These are phyloP conservation scores for Solioccasus polychromus DNA, from an alignment of 768 basidiomycete genomes.

Conservation along the genomic window DNA sequence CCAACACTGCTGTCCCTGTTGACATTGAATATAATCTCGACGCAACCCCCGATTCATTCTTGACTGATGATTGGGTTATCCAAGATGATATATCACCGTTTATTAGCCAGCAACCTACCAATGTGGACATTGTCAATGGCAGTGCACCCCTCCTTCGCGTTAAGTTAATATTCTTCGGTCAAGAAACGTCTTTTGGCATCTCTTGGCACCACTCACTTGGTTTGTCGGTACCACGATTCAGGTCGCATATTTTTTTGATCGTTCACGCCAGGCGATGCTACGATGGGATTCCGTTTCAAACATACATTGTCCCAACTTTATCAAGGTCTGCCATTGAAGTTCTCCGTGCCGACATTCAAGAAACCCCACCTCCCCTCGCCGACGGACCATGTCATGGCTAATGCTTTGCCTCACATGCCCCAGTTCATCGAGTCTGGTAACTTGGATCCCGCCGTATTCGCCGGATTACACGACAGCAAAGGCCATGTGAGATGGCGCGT, in stretches of 20 bases:
- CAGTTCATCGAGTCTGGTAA: constrained; percentile 17
- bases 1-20: constrained; percentile 9
- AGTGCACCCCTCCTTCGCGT: constrained; percentile 15
- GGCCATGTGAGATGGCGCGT: constrained; percentile 9
- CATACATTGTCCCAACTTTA: constrained; percentile 24
- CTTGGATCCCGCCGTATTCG: constrained; percentile 9
- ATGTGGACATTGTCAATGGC: neutral
- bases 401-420: constrained; percentile 15
- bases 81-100: constrained; percentile 11
- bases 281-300: constrained; percentile 23
- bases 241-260: neutral
- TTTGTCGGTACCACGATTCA: neutral
- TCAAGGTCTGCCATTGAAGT: constrained; percentile 10
- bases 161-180: constrained; percentile 20
- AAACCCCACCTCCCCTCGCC: constrained; percentile 17
- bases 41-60: neutral
- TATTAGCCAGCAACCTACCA: constrained; percentile 1
- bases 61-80: constrained; percentile 15
- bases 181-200: constrained; percentile 22
- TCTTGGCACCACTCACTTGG: constrained; percentile 33
- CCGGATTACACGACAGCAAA: neutral
- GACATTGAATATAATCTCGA: constrained; percentile 7
- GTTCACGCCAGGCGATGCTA: constrained; percentile 21
- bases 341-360: constrained; percentile 14
- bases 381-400: constrained; percentile 3